A percentile compares a stretch with the other conserved stretches of the same genome.
Evolutionary conservation across 768 basidiomycete species (phyloP).

Genomic region (Dacryopinax spathularia): DNA sequence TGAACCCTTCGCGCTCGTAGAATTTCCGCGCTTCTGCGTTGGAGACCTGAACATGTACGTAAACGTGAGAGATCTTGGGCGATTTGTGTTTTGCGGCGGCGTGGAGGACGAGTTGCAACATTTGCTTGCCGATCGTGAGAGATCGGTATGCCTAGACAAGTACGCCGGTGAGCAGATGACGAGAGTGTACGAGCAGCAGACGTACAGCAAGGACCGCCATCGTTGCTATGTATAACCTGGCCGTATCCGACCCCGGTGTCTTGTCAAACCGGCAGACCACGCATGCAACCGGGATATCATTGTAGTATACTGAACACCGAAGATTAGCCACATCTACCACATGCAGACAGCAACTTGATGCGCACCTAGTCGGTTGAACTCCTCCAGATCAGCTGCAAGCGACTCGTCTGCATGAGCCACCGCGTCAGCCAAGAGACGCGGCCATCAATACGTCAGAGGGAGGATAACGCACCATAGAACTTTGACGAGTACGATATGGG

Average conservation of each 20-base stretch:
- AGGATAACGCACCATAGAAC: conserved; percentile 40
- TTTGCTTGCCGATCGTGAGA: conserved; percentile 56
- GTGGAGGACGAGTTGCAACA: conserved; percentile 50
- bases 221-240: conserved; percentile 71
- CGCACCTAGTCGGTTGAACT: conserved; percentile 78
- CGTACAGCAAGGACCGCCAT: conserved; percentile 80
- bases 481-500: conserved; percentile 80
- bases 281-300: conserved; percentile 81
- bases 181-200: conserved; percentile 8
- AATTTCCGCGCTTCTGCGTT: conserved; percentile 64
- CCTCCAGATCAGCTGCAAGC: conserved; percentile 58
- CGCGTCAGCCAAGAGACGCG: background rate
- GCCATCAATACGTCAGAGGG: background rate
- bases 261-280: conserved; percentile 73
- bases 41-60: conserved; percentile 76
- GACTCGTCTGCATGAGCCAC: conserved; percentile 37
- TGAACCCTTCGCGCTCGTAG: conserved; percentile 74
- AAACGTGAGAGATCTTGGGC: conserved; percentile 48
- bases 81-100: conserved; percentile 50
- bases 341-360: conserved; percentile 10
- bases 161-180: background rate
- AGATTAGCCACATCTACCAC: background rate
- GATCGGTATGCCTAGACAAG: conserved; percentile 64
- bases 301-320: conserved; percentile 61
- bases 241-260: conserved; percentile 22